These are phyloP conservation scores for Xerocomus brunneocitrinus DNA, from an alignment of 768 basidiomycete species.

Conservation along the genomic window DNA sequence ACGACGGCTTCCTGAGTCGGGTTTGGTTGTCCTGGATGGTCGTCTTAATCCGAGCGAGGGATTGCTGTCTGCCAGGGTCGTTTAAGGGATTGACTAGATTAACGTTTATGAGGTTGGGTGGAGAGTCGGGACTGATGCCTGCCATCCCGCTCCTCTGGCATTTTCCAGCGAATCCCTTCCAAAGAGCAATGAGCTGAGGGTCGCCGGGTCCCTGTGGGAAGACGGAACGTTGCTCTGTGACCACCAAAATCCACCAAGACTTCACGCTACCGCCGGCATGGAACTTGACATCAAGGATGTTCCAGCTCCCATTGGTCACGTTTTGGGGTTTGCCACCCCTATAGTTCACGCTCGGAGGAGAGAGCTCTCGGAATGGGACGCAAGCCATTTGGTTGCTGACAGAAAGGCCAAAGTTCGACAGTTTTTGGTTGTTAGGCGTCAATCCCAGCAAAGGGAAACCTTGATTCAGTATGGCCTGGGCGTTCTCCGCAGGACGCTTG, in stretches of 20 bases:
- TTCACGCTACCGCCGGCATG: constrained; percentile 46
- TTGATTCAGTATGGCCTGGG: constrained; percentile 49
- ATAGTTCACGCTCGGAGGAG: constrained; percentile 56
- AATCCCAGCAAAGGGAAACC: constrained; percentile 59
- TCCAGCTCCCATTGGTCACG: constrained; percentile 67
- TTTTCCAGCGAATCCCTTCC: constrained; percentile 52
- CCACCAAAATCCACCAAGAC: constrained; percentile 65
- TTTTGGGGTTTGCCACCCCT: constrained; percentile 37
- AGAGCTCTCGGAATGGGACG: constrained; percentile 62
- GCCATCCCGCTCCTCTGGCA: constrained; percentile 56
- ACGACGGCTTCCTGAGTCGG: constrained; percentile 43
- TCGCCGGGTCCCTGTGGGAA: constrained; percentile 35
- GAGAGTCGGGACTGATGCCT: constrained; percentile 48
- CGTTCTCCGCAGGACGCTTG: constrained; percentile 57
- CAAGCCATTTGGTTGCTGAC: constrained; percentile 57
- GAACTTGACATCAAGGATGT: constrained; percentile 69
- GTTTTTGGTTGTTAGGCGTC: constrained; percentile 33
- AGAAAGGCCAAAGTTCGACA: constrained; percentile 54
- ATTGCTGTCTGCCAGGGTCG: constrained; percentile 35
- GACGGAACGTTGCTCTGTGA: constrained; percentile 44
- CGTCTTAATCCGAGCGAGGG: constrained; percentile 40
- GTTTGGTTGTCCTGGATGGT: constrained; percentile 33
- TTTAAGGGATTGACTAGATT: not conserved
- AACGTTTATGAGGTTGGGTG: constrained; percentile 34
- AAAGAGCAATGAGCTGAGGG: constrained; percentile 34